phyloP scores from a whole-genome alignment of 805 yeast genomes.

The Pichia ethanolica region DNA sequence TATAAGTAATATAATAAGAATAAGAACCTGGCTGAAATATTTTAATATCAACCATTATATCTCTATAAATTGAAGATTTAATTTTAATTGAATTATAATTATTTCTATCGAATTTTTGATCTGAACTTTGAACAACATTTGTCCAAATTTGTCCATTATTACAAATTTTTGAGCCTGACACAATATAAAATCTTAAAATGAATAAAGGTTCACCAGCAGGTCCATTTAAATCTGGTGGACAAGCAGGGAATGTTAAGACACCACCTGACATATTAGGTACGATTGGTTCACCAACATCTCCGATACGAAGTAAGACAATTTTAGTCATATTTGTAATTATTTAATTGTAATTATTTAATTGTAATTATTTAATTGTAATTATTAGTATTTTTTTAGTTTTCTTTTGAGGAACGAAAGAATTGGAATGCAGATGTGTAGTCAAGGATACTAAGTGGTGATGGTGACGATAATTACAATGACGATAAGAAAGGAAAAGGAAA shows the following conservation, averaged over 20 bases:
- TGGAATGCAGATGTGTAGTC: too few relatives aligned
- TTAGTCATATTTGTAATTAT: conserved; percentile 21
- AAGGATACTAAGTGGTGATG: too few relatives aligned
- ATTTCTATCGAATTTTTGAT: conserved; percentile 45
- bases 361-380: too few relatives aligned
- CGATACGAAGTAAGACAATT: conserved; percentile 40
- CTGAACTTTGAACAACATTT: conserved; percentile 50
- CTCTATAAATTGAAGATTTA: conserved; percentile 54
- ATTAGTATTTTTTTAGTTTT: too few relatives aligned
- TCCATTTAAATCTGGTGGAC: conserved; percentile 29
- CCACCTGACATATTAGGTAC: conserved; percentile 32
- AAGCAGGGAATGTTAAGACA: conserved; percentile 44
- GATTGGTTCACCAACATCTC: conserved; percentile 42
- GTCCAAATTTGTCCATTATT: conserved; percentile 67
- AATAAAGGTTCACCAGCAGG: conserved; percentile 33
- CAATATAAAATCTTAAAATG: conserved; percentile 51
- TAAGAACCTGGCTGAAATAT: conserved; percentile 74
- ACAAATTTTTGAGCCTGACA: conserved; percentile 69
- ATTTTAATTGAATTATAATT: conserved; percentile 46
- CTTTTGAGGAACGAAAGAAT: too few relatives aligned
- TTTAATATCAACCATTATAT: conserved; percentile 51
- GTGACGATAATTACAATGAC: too few relatives aligned
- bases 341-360: too few relatives aligned
- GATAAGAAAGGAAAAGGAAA: too few relatives aligned
- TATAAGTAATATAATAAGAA: conserved; percentile 62